Conservation (phyloP, 2,329 filamentous ascomycete genomes). For the Lachnum nothofagi region DNA sequence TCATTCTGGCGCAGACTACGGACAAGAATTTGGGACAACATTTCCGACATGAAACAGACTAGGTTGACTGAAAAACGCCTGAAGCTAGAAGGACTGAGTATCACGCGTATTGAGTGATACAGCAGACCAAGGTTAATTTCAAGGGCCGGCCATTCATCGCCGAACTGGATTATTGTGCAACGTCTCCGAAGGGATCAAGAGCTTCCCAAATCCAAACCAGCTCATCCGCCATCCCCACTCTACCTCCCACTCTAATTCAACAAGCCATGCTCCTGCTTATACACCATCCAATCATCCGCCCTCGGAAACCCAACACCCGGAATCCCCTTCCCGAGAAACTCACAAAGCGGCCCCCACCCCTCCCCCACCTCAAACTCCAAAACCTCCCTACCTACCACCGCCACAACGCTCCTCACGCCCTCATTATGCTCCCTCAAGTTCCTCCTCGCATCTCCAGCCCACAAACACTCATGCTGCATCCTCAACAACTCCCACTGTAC, state of each 20-base stretch:
- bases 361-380: conserved; percentile 17
- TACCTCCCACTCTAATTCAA: too few species aligned
- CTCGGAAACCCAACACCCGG: conserved; percentile 8
- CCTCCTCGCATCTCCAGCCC: conserved; percentile 5
- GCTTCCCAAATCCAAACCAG: too few species aligned
- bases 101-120: too few species aligned
- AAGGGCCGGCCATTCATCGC: too few species aligned
- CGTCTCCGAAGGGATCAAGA: too few species aligned
- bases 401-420: conserved; percentile 1
- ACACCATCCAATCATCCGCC: conserved; percentile 37
- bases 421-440: conserved; percentile 12
- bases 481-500: not conserved
- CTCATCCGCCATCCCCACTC: too few species aligned
- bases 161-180: too few species aligned
- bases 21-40: conserved; percentile 9
- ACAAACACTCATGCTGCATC: conserved; percentile 5
- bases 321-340: conserved; percentile 16
- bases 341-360: conserved; percentile 18
- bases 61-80: too few species aligned
- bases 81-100: too few species aligned
- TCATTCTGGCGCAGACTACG: conserved; percentile 4
- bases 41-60: too few species aligned
- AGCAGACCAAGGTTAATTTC: too few species aligned
- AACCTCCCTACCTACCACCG: conserved; percentile 3
- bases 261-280: conserved; percentile 43